A percentile compares a stretch with the other conserved stretches of the same genome.
phyloP scores from a whole-genome alignment of 192 early-diverging fungal species.

The Coemansia sp. region DNA sequence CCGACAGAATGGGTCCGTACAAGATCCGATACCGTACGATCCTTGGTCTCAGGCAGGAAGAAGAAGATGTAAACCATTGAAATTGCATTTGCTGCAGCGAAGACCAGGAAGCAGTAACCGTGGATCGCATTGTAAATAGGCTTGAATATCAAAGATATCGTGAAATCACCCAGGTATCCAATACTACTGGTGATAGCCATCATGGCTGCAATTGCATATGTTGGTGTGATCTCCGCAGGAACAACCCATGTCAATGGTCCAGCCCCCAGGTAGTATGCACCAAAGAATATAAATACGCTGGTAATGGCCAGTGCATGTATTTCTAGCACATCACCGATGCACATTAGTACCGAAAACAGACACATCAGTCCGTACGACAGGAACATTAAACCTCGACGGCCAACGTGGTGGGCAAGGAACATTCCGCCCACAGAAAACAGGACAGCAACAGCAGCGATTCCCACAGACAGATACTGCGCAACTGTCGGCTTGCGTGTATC shows the following conservation, averaged over 20 bases:
- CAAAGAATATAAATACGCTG: slow-evolving; percentile 67
- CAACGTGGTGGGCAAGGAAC: too few relatives aligned
- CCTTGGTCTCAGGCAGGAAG: slow-evolving; percentile 79
- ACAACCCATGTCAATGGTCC: slow-evolving; percentile 79
- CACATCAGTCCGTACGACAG: too few relatives aligned
- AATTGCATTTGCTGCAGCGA: slow-evolving; percentile 60
- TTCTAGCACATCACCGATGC: slow-evolving; percentile 57
- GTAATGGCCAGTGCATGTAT: slow-evolving; percentile 54
- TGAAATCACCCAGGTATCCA: slow-evolving; percentile 62
- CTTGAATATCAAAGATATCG: slow-evolving; percentile 57
- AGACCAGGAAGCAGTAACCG: slow-evolving; percentile 60
- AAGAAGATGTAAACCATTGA: slow-evolving; percentile 58
- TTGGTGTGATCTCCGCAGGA: slow-evolving; percentile 71
- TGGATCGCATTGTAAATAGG: slow-evolving; percentile 37
- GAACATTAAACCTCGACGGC: too few relatives aligned
- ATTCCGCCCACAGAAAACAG: too few relatives aligned
- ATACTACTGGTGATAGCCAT: slow-evolving; percentile 62
- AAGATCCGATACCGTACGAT: slow-evolving; percentile 60
- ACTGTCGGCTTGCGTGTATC: too few relatives aligned
- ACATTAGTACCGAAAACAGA: slow-evolving; percentile 49
- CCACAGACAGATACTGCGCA: too few relatives aligned
- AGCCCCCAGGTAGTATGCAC: slow-evolving; percentile 68
- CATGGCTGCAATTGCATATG: slow-evolving; percentile 65
- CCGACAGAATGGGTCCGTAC: slow-evolving; percentile 36
- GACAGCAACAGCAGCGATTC: too few relatives aligned